These are phyloP conservation scores for Globisporangium okanoganense DNA, from an alignment of 352 stramenopile species.

Conservation along the genomic window DNA sequence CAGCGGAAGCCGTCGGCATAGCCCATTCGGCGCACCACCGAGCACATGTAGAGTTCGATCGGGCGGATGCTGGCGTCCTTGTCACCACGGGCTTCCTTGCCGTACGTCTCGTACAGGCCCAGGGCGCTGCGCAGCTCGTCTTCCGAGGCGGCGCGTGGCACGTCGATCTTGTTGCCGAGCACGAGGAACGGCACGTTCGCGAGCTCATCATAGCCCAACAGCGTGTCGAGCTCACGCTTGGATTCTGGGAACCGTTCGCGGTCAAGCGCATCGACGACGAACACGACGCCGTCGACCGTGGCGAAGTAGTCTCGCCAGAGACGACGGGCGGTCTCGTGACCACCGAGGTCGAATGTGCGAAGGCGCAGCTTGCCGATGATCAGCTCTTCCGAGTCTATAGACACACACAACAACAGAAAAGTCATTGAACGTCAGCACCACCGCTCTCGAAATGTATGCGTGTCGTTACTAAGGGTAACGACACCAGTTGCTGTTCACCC, in stretches of 20 bases:
- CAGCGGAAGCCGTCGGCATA: constrained; percentile 96
- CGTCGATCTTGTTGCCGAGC: constrained; percentile 99
- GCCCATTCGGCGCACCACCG: constrained; percentile 97
- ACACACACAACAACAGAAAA: not conserved
- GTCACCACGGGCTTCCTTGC: constrained; percentile 94
- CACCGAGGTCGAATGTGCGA: constrained; percentile 99
- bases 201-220: constrained; percentile 97
- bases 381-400: constrained; percentile 89
- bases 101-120: constrained; percentile 98
- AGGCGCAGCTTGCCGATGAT: constrained; percentile 98
- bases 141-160: constrained; percentile 95
- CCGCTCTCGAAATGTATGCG: not conserved
- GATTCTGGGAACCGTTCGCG: constrained; percentile 98
- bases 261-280: constrained; percentile 99
- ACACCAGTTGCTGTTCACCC: not conserved
- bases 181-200: constrained; percentile 98
- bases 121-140: constrained; percentile 97
- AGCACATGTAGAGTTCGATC: constrained; percentile 99
- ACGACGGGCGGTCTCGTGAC: constrained; percentile 96
- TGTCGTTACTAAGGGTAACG: not conserved
- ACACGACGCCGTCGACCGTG: constrained; percentile 99
- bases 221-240: constrained; percentile 97
- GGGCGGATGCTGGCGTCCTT: constrained; percentile 89
- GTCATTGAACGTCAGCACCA: not conserved
- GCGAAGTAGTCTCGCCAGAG: constrained; percentile 99